Conservation (phyloP, 1,284 basidiomycete species). For the Exsudoporus floridanus region DNA sequence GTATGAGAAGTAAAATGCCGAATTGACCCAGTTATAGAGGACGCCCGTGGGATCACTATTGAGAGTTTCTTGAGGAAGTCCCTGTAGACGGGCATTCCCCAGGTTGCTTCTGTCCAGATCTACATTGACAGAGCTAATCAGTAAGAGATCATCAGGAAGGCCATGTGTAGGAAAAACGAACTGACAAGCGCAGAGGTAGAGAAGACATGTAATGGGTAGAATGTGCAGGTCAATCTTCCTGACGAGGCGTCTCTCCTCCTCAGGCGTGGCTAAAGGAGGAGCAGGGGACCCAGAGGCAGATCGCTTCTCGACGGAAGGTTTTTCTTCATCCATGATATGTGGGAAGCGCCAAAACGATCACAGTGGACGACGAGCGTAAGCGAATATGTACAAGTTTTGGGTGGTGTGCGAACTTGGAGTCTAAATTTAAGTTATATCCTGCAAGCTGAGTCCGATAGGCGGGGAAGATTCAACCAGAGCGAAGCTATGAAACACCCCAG, state of each 20-base stretch:
- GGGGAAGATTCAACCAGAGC: not conserved
- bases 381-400: not conserved
- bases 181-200: constrained; percentile 76
- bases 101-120: constrained; percentile 72
- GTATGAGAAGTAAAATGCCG: constrained; percentile 74
- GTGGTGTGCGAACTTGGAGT: not conserved
- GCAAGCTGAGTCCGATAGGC: not conserved
- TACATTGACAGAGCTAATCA: constrained; percentile 27
- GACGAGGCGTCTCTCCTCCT: constrained; percentile 60
- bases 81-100: constrained; percentile 76
- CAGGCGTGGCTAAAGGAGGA: constrained; percentile 25
- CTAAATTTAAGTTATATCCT: not conserved
- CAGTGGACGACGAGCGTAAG: not conserved
- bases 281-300: not conserved
- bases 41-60: constrained; percentile 63
- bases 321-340: constrained; percentile 26
- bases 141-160: not conserved
- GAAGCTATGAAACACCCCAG: not conserved
- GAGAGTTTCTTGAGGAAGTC: constrained; percentile 61
- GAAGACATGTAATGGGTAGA: constrained; percentile 66
- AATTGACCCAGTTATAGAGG: constrained; percentile 71
- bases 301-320: constrained; percentile 1
- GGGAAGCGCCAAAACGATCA: not conserved
- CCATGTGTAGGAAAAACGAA: not conserved
- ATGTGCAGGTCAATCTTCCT: constrained; percentile 68